Evolutionary conservation across 345 rosid species (phyloP).

Genomic region (Pugionium cornutum): DNA sequence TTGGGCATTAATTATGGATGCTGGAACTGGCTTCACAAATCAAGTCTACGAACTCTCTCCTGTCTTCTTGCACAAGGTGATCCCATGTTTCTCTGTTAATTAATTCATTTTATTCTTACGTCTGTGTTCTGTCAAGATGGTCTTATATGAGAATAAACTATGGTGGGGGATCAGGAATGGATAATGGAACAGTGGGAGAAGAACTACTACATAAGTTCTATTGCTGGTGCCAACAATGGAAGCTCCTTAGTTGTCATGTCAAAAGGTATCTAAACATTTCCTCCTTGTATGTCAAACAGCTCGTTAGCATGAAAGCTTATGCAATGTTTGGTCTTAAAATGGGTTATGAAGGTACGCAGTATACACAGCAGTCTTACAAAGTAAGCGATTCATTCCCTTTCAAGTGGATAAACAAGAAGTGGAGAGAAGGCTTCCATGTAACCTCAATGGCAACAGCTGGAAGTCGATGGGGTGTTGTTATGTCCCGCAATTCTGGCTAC

Average conservation of each 20-base stretch:
- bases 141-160: constrained; percentile 9
- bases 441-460: constrained; percentile 99
- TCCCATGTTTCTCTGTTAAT: constrained; percentile 5
- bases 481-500: constrained; percentile 98
- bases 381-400: constrained; percentile 95
- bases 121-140: constrained; percentile 10
- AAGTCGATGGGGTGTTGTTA: constrained; percentile 93
- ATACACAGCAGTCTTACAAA: constrained; percentile 93
- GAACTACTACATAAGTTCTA: constrained; percentile 84
- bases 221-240: constrained; percentile 92
- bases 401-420: constrained; percentile 98
- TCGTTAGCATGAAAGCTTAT: constrained; percentile 4
- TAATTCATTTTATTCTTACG: not conserved
- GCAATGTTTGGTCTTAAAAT: constrained; percentile 8
- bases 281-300: not conserved
- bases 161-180: constrained; percentile 73
- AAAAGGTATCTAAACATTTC: constrained; percentile 58
- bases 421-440: constrained; percentile 99
- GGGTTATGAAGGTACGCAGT: constrained; percentile 68
- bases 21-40: constrained; percentile 79
- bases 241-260: constrained; percentile 98
- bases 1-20: constrained; percentile 99
- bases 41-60: constrained; percentile 93
- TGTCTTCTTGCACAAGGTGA: constrained; percentile 80
- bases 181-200: constrained; percentile 99